These are phyloP conservation scores for Cokeromyces recurvatus DNA, from an alignment of 371 early-diverging fungal species.

Conservation along the genomic window DNA sequence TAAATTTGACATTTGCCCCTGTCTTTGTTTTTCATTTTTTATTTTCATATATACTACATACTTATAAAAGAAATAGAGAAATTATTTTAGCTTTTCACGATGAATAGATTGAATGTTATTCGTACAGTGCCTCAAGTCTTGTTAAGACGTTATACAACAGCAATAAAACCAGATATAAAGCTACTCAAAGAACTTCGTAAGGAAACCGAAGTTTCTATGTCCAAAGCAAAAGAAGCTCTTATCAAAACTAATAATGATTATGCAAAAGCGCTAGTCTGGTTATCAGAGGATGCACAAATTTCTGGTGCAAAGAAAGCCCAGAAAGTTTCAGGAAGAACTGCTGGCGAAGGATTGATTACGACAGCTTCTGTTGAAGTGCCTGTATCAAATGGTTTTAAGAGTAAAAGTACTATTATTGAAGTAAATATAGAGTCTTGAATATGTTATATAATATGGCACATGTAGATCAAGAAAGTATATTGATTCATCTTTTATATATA, in stretches of 20 bases:
- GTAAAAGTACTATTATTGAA: constrained; percentile 62
- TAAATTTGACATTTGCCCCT: too few relatives aligned
- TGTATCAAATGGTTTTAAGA: constrained; percentile 24
- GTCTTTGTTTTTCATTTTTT: too few relatives aligned
- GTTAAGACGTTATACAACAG: constrained; percentile 14
- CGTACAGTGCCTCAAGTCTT: constrained; percentile 7
- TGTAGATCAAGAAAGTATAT: too few relatives aligned
- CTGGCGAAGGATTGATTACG: constrained; percentile 62
- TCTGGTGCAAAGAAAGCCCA: constrained; percentile 72
- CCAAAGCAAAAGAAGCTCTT: constrained; percentile 87
- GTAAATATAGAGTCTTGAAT: constrained; percentile 41
- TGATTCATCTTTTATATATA: neutral
- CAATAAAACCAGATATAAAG: constrained; percentile 65
- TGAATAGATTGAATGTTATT: constrained; percentile 8
- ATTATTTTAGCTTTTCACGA: too few relatives aligned
- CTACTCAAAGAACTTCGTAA: constrained; percentile 71
- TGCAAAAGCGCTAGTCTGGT: constrained; percentile 78
- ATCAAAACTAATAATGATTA: constrained; percentile 68
- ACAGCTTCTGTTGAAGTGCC: constrained; percentile 49
- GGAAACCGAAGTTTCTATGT: constrained; percentile 80
- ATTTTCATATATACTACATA: too few relatives aligned
- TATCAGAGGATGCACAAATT: constrained; percentile 64
- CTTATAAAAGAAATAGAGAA: too few relatives aligned
- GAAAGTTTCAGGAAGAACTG: constrained; percentile 46
- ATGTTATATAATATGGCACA: too few relatives aligned